Evolutionary conservation across 805 yeast genomes (phyloP).

Genomic region (Yamadazyma paraphyllophila): DNA sequence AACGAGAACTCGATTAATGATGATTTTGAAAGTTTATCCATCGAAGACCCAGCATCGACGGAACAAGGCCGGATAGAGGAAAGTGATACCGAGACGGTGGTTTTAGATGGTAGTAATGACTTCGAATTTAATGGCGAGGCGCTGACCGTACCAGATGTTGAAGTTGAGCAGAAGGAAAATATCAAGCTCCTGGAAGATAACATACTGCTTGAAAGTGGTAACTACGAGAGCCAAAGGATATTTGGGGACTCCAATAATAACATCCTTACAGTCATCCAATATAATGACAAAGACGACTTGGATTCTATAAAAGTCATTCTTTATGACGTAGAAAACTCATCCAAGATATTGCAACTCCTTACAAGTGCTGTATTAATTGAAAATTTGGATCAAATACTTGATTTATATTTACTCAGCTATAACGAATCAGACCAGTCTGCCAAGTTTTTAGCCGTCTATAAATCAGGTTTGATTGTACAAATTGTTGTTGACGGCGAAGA

Average conservation of each 20-base stretch:
- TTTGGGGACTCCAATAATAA: slow-evolving; percentile 13
- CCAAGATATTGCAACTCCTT: neutral
- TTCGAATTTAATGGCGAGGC: slow-evolving; percentile 3
- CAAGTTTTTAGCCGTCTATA: slow-evolving; percentile 9
- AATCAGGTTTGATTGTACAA: slow-evolving; percentile 14
- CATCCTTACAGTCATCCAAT: slow-evolving; percentile 12
- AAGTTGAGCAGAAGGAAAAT: too few species aligned
- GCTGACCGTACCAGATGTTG: slow-evolving; percentile 2
- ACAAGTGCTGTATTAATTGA: slow-evolving; percentile 4
- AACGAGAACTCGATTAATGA: slow-evolving; percentile 4
- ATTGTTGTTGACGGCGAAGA: slow-evolving; percentile 12
- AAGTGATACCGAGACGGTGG: slow-evolving; percentile 31
- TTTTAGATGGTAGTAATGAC: slow-evolving; percentile 17
- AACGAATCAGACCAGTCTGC: neutral
- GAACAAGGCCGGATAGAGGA: slow-evolving; percentile 7
- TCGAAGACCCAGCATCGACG: too few species aligned
- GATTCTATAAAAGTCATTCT: slow-evolving; percentile 6
- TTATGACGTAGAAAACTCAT: neutral
- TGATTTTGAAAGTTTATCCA: slow-evolving; percentile 6
- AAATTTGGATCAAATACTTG: slow-evolving; percentile 5
- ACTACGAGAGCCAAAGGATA: slow-evolving; percentile 10
- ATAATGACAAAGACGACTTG: slow-evolving; percentile 2
- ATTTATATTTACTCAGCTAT: slow-evolving; percentile 9
- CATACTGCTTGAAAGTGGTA: neutral
- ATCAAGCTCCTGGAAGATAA: neutral